Base-by-base conservation (phyloP, 2,329 filamentous ascomycete species). In the Cladophialophora psammophila region DNA sequence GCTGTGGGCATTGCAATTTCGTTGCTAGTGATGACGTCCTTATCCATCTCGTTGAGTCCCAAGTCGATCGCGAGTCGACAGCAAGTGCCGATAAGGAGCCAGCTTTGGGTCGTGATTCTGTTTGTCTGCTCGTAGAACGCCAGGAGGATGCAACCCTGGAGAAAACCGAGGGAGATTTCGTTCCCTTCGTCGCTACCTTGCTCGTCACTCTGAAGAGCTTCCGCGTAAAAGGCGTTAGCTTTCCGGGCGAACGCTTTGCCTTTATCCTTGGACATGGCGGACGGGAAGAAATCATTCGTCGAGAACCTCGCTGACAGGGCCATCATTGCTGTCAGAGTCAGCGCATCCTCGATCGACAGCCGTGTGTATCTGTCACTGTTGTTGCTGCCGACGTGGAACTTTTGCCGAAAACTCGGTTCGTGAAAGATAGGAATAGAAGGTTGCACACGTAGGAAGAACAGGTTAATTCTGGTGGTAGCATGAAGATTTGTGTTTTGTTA, bases 11-110 rank as follows among this genome's bases (percentile, higher is more conserved):
- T n/a, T 34, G 36, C 32, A 8, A n/a, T 15, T 50, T 48, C 36
- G 32, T 10, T 18, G 35, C 12, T 26, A 26, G n/a, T 20, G n/a
- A 55, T 10, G 18, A 35, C 50, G 20, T 61, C 63, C n/a, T 38
- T 92, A 72, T 97, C 94, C 77, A 97, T 94, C 72, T 94, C 93
- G 78, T 97, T 93, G 34, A 98, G 82, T 7, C 94, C 94, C 2
- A 97, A 84, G 76, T 97, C 94, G 26, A 97, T 90, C 5, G 92
- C 94, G 56, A 97, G 80, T 38, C 94, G 90, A 64, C 96, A 90
- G 5, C 94, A 94, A 53, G 97, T 93, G 8, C 94, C 94, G 67
- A 96, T 91, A 68, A 98, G 97, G 78, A 97, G 97, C 94, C 94
- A 98, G 34, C 56, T 38, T 13, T 20, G 38, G 1, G 63, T 36